Conservation (phyloP, 1,284 basidiomycete species). For the Hortiboletus rubellus region DNA sequence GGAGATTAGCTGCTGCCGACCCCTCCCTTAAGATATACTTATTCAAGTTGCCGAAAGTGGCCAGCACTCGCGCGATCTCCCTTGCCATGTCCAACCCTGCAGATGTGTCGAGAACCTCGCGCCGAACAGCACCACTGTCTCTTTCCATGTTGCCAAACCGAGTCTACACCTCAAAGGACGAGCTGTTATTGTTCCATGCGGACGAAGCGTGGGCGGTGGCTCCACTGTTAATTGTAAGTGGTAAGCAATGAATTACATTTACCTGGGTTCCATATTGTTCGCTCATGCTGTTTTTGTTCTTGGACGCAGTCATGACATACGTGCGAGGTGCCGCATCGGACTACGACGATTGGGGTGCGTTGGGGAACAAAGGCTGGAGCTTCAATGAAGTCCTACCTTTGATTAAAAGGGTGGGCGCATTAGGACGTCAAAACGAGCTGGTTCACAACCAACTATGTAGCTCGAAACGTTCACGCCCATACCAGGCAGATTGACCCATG, state of each 20-base stretch:
- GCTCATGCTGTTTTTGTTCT: constrained; percentile 6
- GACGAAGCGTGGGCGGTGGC: constrained; percentile 46
- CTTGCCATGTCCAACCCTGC: constrained; percentile 51
- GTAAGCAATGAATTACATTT: background rate
- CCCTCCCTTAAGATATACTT: too few relatives aligned
- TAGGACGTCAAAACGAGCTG: too few relatives aligned
- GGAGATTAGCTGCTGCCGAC: too few relatives aligned
- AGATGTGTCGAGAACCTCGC: constrained; percentile 43
- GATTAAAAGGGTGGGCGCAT: constrained; percentile 45
- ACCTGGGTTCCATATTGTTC: background rate
- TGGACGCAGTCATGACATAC: constrained; percentile 51
- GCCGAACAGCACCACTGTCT: constrained; percentile 42
- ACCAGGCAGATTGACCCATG: constrained; percentile 42
- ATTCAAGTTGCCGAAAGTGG: too few relatives aligned
- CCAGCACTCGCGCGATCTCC: constrained; percentile 31
- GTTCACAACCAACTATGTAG: constrained; percentile 28
- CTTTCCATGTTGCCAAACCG: constrained; percentile 43
- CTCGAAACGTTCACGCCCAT: constrained; percentile 50
- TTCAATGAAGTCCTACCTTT: constrained; percentile 46
- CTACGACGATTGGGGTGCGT: constrained; percentile 55
- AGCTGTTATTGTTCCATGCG: constrained; percentile 41
- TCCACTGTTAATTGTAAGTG: constrained; percentile 43
- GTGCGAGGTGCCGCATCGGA: constrained; percentile 55
- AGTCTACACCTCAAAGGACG: constrained; percentile 48
- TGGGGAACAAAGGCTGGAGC: constrained; percentile 57